A percentile compares a stretch with the other conserved stretches of the same genome.
These are phyloP conservation scores for Pseudozyma flocculosa DNA, from an alignment of 1,284 basidiomycete genomes.

Conservation along the genomic window DNA sequence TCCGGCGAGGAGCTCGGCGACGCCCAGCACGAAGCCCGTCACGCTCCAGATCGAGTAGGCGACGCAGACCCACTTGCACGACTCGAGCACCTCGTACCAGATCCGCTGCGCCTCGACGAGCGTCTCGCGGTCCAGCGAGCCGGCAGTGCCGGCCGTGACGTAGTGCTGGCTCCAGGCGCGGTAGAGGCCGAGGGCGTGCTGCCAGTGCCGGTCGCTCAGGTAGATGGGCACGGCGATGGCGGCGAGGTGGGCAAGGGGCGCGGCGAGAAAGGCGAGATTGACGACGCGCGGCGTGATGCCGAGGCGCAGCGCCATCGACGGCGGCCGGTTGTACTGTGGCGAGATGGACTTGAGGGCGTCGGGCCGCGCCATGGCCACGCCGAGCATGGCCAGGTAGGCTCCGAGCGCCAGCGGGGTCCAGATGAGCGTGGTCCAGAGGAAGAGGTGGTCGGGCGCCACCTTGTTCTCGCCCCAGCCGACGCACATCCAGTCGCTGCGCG, in stretches of 20 bases:
- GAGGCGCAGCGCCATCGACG: constrained; percentile 9
- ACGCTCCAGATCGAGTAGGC: constrained; percentile 11
- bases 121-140: constrained; percentile 8
- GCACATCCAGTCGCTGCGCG: no score
- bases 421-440: background rate
- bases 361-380: constrained; percentile 20
- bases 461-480: no score
- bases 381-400: constrained; percentile 17
- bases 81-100: constrained; percentile 24
- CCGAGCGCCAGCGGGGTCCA: constrained; percentile 26
- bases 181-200: no score
- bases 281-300: constrained; percentile 19
- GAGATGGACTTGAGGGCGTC: constrained; percentile 21
- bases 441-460: no score
- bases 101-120: constrained; percentile 24
- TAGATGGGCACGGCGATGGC: background rate
- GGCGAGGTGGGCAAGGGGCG: background rate
- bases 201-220: no score
- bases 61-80: constrained; percentile 21
- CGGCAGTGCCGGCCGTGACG: background rate
- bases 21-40: constrained; percentile 11
- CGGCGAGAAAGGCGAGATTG: constrained; percentile 15
- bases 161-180: no score
- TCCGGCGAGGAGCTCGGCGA: constrained; percentile 12
- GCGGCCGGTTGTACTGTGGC: constrained; percentile 18